Evolutionary conservation across 768 basidiomycete species (phyloP), one percentile per base, ranked within the genome.

Genomic region (Suillus clintonianus): DNA sequence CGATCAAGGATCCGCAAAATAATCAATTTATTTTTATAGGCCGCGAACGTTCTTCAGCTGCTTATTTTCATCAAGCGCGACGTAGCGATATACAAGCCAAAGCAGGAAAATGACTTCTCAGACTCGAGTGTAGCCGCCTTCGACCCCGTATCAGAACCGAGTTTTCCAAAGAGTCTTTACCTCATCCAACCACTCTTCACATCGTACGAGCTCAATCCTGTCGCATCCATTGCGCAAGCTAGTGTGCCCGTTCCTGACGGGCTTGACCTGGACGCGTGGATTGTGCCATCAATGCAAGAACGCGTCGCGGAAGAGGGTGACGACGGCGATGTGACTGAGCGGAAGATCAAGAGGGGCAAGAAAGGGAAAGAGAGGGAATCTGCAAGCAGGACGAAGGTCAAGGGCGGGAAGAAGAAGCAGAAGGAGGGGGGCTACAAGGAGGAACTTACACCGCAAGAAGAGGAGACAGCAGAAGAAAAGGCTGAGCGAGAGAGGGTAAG

Each of bases 151-250:
- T 62, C 66, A 14, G 83, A 86, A 41, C 85, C 86, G 17, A 77
- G 78, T 41, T 97, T 93, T 70, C 97, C 97, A 3, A 95, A 96
- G 78, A 94, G 92, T 69, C 79, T 99, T 14, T 91, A 88, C 74
- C 86, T 99, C 60, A 87, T 99, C 50, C 82, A 85, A 45, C 94
- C 95, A 0, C 78, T 99, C 9, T 92, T 92, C 70, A 80, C 83
- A 19, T 71, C 83, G 6, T 89, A 96, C 69, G 90, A 94, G 64
- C 86, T 99, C 22, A 94, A 92, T 65, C 90, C 95, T 0, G 92
- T 98, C 42, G 95, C 90, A 8, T 66, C 78, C 1, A 79, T 80
- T 61, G 97, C 97, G 4, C 97, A 99, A 78, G 86, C 82, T 5
- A 89, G 87, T 63, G 90, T 99, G 0, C 84, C 85, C 6, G 68